These are phyloP conservation scores for Chlamydomonas asymmetrica DNA, from an alignment of 139 green algal genomes.

Conservation along the genomic window DNA sequence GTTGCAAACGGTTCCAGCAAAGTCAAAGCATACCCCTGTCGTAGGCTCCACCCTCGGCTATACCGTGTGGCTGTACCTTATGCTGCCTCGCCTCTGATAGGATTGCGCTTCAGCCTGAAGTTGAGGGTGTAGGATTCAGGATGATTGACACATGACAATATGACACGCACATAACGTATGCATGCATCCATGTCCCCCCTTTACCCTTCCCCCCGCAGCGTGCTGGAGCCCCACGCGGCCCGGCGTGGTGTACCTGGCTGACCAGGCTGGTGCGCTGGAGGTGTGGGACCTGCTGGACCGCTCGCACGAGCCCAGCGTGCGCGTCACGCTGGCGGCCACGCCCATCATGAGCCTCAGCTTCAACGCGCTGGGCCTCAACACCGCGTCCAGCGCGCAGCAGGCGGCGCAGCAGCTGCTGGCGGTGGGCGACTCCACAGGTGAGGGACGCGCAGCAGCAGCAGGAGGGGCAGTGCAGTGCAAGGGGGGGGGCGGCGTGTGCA, in stretches of 20 bases:
- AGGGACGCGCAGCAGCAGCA: not conserved
- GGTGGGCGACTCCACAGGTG: conserved; percentile 47
- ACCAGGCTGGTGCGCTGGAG: conserved; percentile 64
- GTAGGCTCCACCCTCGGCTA: too few species aligned
- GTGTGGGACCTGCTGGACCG: conserved; percentile 84
- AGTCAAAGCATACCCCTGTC: too few species aligned
- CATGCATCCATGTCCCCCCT: not conserved
- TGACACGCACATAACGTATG: conserved; percentile 1
- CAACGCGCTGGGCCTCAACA: conserved; percentile 38
- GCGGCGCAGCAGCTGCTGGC: conserved; percentile 62
- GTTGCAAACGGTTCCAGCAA: too few species aligned
- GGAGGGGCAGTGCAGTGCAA: conserved; percentile 30
- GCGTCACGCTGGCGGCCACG: conserved; percentile 43
- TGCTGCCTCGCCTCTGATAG: not conserved
- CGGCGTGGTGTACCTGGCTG: conserved; percentile 66
- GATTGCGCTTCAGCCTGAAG: not conserved
- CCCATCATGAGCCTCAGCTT: conserved; percentile 66
- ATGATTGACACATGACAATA: too few species aligned
- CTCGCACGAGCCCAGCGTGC: conserved; percentile 67
- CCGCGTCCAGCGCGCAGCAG: conserved; percentile 13
- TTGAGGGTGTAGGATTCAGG: too few species aligned
- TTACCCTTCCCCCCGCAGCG: conserved; percentile 21
- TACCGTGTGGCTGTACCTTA: too few species aligned
- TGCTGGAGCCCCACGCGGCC: conserved; percentile 84
- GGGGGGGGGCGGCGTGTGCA: conserved; percentile 37